These are phyloP conservation scores for Lagenaria siceraria DNA, from an alignment of 306 rosid genomes.

Conservation along the genomic window DNA sequence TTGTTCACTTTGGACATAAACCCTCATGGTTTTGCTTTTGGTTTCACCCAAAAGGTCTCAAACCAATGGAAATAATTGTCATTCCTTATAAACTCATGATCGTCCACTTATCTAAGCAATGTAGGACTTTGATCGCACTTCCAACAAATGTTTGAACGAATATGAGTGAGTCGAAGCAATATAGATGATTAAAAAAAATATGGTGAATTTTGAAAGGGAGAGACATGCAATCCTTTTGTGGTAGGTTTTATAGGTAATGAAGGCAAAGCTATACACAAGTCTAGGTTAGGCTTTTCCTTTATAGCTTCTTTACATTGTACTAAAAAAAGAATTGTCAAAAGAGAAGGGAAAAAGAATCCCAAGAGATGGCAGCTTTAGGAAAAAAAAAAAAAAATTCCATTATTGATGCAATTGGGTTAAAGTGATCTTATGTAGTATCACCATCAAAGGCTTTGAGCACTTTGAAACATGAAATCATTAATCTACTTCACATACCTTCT, in stretches of 20 bases:
- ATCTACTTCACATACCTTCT: not conserved
- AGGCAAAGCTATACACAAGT: not conserved
- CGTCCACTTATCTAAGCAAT: no score
- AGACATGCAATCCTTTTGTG: not conserved
- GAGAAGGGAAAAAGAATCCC: not conserved
- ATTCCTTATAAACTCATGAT: no score
- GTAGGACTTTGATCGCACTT: no score
- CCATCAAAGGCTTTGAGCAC: not conserved
- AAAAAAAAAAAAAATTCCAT: not conserved
- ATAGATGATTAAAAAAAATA: not conserved
- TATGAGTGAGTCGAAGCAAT: not conserved
- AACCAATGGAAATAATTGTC: no score
- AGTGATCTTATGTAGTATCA: not conserved
- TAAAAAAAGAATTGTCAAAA: not conserved
- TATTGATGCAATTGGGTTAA: not conserved
- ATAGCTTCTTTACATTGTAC: not conserved
- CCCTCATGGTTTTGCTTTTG: no score
- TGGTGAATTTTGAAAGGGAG: not conserved
- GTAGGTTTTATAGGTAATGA: not conserved
- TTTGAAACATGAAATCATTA: conserved; percentile 1
- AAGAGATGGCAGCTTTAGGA: not conserved
- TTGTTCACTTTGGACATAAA: no score
- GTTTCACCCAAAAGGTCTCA: no score
- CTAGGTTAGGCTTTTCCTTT: not conserved
- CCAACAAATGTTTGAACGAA: no score